Conservation (phyloP, 345 rosid genomes). For the Lumnitzera racemosa region DNA sequence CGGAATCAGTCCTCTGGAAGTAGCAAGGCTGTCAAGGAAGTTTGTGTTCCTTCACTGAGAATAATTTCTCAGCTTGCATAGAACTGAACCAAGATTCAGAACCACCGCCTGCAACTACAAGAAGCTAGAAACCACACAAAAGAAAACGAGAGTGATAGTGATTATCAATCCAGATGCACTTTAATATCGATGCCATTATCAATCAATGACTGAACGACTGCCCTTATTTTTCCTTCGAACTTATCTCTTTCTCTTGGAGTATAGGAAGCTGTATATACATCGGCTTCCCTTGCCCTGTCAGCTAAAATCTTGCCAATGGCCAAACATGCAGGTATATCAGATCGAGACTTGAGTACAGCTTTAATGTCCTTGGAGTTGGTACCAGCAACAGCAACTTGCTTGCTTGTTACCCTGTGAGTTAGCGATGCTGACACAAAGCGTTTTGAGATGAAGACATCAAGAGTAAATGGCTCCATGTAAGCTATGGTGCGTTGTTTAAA, state of each 20-base stretch:
- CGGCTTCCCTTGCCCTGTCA: conserved; percentile 84
- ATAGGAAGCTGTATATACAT: conserved; percentile 75
- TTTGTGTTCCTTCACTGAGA: too few species aligned
- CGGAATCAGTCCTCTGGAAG: too few species aligned
- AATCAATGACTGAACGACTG: conserved; percentile 83
- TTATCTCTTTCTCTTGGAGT: conserved; percentile 86
- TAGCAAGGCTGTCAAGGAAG: too few species aligned
- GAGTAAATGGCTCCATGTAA: conserved; percentile 87
- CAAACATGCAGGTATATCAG: conserved; percentile 85
- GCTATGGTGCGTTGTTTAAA: conserved; percentile 53
- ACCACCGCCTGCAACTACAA: too few species aligned
- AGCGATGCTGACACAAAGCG: conserved; percentile 87
- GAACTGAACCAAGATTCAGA: too few species aligned
- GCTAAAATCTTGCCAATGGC: conserved; percentile 69
- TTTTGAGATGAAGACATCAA: conserved; percentile 81
- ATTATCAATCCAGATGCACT: conserved; percentile 59
- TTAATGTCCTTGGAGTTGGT: too few species aligned
- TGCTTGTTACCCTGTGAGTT: conserved; percentile 83
- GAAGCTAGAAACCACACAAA: too few species aligned
- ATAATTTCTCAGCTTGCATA: too few species aligned
- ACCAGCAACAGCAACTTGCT: conserved; percentile 2
- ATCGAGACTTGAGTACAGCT: conserved; percentile 39
- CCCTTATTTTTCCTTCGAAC: conserved; percentile 20
- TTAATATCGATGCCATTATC: conserved; percentile 80
- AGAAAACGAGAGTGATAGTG: too few species aligned